These are phyloP conservation scores for Sarocladium brachiariae DNA, from an alignment of 2,329 filamentous ascomycete species.

Conservation along the genomic window DNA sequence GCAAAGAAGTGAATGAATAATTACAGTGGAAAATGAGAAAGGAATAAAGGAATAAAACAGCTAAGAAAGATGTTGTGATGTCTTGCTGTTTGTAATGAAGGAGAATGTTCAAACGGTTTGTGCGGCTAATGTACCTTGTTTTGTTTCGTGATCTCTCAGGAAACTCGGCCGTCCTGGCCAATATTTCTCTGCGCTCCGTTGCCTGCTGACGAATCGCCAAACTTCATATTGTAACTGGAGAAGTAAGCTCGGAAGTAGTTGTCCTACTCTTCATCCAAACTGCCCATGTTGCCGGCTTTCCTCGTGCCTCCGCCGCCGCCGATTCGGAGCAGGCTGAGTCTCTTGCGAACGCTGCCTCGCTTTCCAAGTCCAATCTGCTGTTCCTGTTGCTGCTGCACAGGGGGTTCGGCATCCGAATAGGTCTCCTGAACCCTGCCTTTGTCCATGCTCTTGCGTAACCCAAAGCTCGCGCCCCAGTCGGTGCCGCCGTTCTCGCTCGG, in stretches of 20 bases:
- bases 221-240: conserved; percentile 19
- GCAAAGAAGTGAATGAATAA: neutral
- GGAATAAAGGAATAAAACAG: neutral
- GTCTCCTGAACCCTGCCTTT: conserved; percentile 22
- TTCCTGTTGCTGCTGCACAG: conserved; percentile 19
- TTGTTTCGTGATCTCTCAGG: neutral
- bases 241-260: conserved; percentile 26
- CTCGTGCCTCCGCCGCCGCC: conserved; percentile 34
- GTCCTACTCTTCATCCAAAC: conserved; percentile 48
- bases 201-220: conserved; percentile 12
- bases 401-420: conserved; percentile 15
- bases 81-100: neutral
- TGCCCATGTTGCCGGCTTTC: conserved; percentile 47
- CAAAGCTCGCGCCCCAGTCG: conserved; percentile 1
- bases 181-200: neutral
- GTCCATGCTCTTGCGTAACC: conserved; percentile 19
- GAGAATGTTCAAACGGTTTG: neutral
- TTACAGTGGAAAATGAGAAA: neutral
- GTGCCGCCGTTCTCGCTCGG: neutral
- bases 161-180: neutral
- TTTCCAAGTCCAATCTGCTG: conserved; percentile 30
- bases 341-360: conserved; percentile 64
- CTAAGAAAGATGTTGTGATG: neutral
- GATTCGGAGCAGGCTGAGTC: conserved; percentile 71
- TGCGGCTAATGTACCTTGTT: neutral